Evolutionary conservation across 2,329 filamentous ascomycete species (phyloP), one percentile per base, ranked within the genome.

Genomic region (Cryphonectria radicalis): DNA sequence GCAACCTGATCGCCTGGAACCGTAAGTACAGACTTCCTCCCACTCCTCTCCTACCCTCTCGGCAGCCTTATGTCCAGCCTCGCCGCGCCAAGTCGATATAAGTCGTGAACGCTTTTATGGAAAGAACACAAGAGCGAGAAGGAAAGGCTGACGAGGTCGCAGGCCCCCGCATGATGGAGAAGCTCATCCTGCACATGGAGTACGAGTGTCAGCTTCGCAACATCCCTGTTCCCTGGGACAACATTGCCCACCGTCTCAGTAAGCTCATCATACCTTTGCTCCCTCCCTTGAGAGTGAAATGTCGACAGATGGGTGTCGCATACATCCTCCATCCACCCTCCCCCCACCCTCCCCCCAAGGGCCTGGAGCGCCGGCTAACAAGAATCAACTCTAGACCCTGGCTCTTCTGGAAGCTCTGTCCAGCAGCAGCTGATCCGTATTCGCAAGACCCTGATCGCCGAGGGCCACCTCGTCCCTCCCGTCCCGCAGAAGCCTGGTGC

Each of bases 131-230:
- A 17, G 14, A 19, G 7, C 22, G 32, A 32, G 42, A 10, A 43
- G 22, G 42, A 10, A 17, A 37, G 19, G 50, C 59, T 68, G 25
- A 62, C 22, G 22, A 28, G 3, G 7, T 7, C 67, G 22, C 63
- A 86, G 84, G 82, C 0, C 80, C 82, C 13, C 81, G 83, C 13
- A 86, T 86, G 82, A 76, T 79, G 0, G 84, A 86, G 53, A 86
- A 85, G 74, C 73, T 85, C 0, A 70, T 85, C 0, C 76, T 85
- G 0, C 75, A 81, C 69, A 73, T 85, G 0, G 76, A 81, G 14
- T 85, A 83, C 46, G 84, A 85, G 73, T 80, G 77, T 50, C 70
- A 72, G 17, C 74, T 78, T 6, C 74, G 78, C 64, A 77, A 77
- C 40, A 74, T 81, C 35, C 75, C 78, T 1, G 14, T 84, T 0